Evolutionary conservation across 805 yeast species (phyloP).

Genomic region (Zygoascus tannicola): DNA sequence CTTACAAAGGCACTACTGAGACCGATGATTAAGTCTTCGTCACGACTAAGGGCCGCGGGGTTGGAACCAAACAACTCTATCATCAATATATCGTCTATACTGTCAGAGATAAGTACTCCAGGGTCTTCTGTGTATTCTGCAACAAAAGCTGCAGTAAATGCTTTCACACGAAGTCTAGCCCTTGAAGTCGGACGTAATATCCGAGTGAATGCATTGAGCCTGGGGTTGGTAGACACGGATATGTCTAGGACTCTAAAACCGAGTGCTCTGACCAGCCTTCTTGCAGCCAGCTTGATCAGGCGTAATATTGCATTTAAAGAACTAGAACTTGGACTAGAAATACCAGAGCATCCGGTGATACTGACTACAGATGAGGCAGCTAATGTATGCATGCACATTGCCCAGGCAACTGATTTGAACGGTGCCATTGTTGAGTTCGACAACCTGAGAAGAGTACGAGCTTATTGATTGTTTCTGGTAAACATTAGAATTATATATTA

Average conservation of each 20-base stretch:
- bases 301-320: background rate
- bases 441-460: background rate
- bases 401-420: background rate
- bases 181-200: slow-evolving; percentile 48
- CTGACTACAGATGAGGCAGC: background rate
- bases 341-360: background rate
- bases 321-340: background rate
- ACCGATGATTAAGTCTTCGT: slow-evolving; percentile 36
- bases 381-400: background rate
- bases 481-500: background rate
- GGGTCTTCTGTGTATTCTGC: slow-evolving; percentile 66
- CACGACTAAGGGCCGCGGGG: slow-evolving; percentile 18
- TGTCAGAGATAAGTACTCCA: slow-evolving; percentile 36
- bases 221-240: slow-evolving; percentile 61
- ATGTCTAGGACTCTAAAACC: slow-evolving; percentile 32
- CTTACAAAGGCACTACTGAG: slow-evolving; percentile 44
- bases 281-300: background rate
- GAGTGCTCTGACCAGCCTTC: background rate
- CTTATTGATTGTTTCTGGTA: too few relatives aligned
- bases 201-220: slow-evolving; percentile 56
- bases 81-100: slow-evolving; percentile 57
- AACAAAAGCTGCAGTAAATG: slow-evolving; percentile 59
- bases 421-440: background rate
- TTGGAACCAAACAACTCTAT: slow-evolving; percentile 26
- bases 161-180: slow-evolving; percentile 52